Evolutionary conservation across 805 yeast genomes (phyloP).

Genomic region (Cyberlindnera galapagoensis): DNA sequence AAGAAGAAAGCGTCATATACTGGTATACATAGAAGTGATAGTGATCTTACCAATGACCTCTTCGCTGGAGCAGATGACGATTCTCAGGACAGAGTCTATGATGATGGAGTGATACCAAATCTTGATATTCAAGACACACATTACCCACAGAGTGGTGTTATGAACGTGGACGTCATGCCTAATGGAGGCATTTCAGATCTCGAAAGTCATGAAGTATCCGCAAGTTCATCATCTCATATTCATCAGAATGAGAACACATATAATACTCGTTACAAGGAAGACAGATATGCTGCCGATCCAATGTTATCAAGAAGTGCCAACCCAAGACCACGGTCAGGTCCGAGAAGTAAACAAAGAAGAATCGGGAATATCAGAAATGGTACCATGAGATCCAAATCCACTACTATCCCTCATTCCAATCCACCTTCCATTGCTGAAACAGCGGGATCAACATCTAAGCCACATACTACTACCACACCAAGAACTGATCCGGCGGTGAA

Average conservation of each 20-base stretch:
- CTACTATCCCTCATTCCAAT: too few relatives aligned
- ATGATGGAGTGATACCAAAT: too few relatives aligned
- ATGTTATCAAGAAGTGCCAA: too few relatives aligned
- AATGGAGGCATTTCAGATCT: not conserved
- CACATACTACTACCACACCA: too few relatives aligned
- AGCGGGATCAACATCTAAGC: too few relatives aligned
- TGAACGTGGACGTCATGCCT: not conserved
- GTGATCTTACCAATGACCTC: not conserved
- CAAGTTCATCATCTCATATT: not conserved
- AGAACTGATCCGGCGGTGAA: too few relatives aligned
- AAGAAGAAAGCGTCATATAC: slow-evolving; percentile 6
- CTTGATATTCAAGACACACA: not conserved
- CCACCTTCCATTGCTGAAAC: too few relatives aligned
- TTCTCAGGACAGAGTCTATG: slow-evolving; percentile 4
- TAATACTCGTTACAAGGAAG: too few relatives aligned
- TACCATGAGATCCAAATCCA: not conserved
- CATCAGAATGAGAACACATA: too few relatives aligned
- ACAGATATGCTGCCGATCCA: slow-evolving; percentile 1
- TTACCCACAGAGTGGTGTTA: not conserved
- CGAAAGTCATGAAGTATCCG: not conserved
- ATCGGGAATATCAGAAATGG: not conserved
- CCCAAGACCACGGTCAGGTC: too few relatives aligned
- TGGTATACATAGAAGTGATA: not conserved
- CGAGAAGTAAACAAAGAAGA: not conserved
- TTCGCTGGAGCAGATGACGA: slow-evolving; percentile 10